Conservation (phyloP, 2,329 filamentous ascomycete species). For the Epichloe sylvatica region DNA sequence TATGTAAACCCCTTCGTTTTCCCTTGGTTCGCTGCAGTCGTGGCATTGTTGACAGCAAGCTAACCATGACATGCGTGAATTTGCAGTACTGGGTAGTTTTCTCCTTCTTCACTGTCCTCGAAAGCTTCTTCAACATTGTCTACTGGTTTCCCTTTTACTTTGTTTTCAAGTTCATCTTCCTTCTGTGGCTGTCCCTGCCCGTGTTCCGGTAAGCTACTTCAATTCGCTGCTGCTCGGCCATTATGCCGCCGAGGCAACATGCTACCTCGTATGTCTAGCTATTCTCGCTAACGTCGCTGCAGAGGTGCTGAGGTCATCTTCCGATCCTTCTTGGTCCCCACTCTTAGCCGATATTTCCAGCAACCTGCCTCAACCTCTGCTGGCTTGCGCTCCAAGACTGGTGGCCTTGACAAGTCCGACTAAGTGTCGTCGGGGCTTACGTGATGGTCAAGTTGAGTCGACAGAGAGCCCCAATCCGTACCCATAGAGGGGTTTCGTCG, state of each 20-base stretch:
- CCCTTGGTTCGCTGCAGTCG: background rate
- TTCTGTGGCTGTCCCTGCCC: constrained; percentile 95
- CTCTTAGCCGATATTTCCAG: constrained; percentile 85
- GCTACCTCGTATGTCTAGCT: background rate
- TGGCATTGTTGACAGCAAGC: background rate
- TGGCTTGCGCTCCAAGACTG: constrained; percentile 79
- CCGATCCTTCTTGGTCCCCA: constrained; percentile 84
- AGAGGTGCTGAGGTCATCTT: constrained; percentile 95
- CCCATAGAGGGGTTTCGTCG: background rate
- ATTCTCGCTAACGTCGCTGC: background rate
- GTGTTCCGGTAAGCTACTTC: constrained; percentile 61
- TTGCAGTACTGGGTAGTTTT: constrained; percentile 80
- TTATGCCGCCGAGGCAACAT: background rate
- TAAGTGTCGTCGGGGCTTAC: constrained; percentile 24
- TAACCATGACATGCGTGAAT: constrained; percentile 8
- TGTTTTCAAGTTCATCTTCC: constrained; percentile 96
- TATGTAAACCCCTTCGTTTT: constrained; percentile 26
- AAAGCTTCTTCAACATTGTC: constrained; percentile 70
- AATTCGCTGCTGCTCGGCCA: background rate
- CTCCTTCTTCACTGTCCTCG: constrained; percentile 66
- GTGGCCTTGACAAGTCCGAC: constrained; percentile 57
- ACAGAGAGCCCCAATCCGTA: background rate
- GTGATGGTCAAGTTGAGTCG: background rate
- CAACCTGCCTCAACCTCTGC: constrained; percentile 57
- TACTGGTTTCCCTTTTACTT: constrained; percentile 99